Evolutionary conservation across 2,329 filamentous ascomycete genomes (phyloP), one percentile per base, ranked within the genome.

Genomic region (Ascocoryne sarcoides): DNA sequence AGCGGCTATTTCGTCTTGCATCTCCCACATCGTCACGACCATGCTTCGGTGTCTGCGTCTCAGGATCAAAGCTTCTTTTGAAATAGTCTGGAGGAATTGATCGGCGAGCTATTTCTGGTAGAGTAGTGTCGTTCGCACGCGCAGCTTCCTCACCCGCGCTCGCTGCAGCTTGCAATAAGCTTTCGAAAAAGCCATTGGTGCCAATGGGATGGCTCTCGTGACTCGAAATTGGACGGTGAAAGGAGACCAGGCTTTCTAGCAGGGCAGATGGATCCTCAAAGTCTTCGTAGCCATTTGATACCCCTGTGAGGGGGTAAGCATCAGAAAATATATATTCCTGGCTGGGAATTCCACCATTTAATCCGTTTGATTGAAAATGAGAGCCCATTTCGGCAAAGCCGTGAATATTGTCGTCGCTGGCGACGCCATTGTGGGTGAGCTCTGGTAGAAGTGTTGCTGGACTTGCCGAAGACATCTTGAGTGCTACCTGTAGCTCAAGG

Each of bases 161-260:
- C 17, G 47, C 53, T 20, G 47, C 55, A 17, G 55, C 53, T 40
- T 56, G 37, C 8, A 56, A 40, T 12, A 56, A 36, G 32, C 45
- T 56, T 17, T 47, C 50, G 16, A 58, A 56, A 34, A 53, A 48
- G 32, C 52, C 46, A 39, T 51, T 53, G 7, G 48, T 41, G 20
- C 30, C 33, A 16, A 39, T 26, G 3, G 31, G 20, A 18, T 29
- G 33, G 9, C 12, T 36, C 29, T 46, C 42, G 14, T 35, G 35
- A 32, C 14, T 43, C 9, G 37, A 15, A 9, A 43, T 26, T 5
- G 36, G 28, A 29, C 44, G 43, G 19, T 53, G 45, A 36, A 50
- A 56, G 23, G 38, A 49, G 8, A 51, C 49, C 15, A 58, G 46
- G 30, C 44, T 47, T 43, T 56, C 51, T 16, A 57, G 45, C 15